Conservation (phyloP, 495 filamentous ascomycete species). For the Penicillium salamii region DNA sequence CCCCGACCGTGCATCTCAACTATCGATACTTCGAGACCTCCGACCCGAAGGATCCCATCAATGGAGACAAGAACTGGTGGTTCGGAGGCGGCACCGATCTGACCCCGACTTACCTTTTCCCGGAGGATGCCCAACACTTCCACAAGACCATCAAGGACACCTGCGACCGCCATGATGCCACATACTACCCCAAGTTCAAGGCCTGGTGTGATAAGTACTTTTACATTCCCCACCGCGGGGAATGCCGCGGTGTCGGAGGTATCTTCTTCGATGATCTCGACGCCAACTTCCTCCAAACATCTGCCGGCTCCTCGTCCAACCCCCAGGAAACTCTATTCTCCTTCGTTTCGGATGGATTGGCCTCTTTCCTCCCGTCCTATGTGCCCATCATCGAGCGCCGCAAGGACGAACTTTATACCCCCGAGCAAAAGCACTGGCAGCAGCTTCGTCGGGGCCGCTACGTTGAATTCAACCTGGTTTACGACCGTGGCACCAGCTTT, state of each 20-base stretch:
- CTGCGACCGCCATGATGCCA: conserved; percentile 89
- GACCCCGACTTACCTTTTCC: conserved; percentile 91
- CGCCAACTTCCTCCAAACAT: conserved; percentile 51
- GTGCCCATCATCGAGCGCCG: conserved; percentile 80
- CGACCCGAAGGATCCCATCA: conserved; percentile 55
- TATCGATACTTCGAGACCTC: conserved; percentile 98
- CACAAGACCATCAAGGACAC: conserved; percentile 88
- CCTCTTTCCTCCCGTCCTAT: conserved; percentile 88
- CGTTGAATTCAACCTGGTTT: conserved; percentile 97
- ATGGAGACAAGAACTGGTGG: conserved; percentile 85
- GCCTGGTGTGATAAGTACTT: conserved; percentile 99
- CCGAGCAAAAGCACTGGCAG: conserved; percentile 90
- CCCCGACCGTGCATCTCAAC: conserved; percentile 96
- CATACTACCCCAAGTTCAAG: conserved; percentile 95
- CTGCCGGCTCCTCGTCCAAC: conserved; percentile 56
- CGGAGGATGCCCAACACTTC: conserved; percentile 96
- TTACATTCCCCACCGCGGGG: conserved; percentile 82
- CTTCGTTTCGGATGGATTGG: conserved; percentile 82
- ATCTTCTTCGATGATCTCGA: conserved; percentile 99
- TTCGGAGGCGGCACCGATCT: conserved; percentile 95
- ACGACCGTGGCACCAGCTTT: conserved; percentile 94
- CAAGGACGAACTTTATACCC: conserved; percentile 88
- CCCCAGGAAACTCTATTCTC: conserved; percentile 88
- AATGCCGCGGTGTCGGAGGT: conserved; percentile 86
- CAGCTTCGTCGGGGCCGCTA: conserved; percentile 89